Percentiles rank a stretch among this genome's conserved stretches.
Evolutionary conservation across 2,329 filamentous ascomycete species (phyloP).

Genomic region (Phialophora expanda): DNA sequence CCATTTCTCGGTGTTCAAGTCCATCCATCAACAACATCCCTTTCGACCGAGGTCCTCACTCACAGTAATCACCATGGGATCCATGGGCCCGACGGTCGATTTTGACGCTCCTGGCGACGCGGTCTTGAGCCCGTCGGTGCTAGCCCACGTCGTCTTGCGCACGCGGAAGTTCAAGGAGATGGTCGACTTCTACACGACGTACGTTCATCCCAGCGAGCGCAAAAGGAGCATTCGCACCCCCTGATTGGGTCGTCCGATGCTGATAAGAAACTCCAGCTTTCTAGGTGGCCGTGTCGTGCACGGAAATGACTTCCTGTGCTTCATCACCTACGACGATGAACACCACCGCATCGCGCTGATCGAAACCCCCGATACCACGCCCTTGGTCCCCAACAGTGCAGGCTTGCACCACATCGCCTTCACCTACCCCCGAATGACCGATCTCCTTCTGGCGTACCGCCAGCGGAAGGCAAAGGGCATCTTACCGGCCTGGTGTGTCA

Average conservation of each 20-base stretch:
- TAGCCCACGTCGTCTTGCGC: constrained; percentile 16
- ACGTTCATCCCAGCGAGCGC: background rate
- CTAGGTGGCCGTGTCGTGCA: constrained; percentile 16
- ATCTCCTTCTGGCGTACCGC: constrained; percentile 22
- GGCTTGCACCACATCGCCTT: constrained; percentile 25
- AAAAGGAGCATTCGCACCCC: too few relatives aligned
- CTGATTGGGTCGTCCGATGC: background rate
- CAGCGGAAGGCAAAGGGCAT: constrained; percentile 24
- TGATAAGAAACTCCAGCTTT: constrained; percentile 8
- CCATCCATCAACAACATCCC: background rate
- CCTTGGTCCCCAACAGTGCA: constrained; percentile 12
- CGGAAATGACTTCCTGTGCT: constrained; percentile 11
- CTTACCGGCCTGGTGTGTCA: constrained; percentile 47
- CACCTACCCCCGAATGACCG: constrained; percentile 9
- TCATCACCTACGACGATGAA: constrained; percentile 30
- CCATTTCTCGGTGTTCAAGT: background rate
- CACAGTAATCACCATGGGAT: constrained; percentile 9
- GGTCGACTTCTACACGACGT: constrained; percentile 15
- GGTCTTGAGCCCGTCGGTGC: constrained; percentile 15
- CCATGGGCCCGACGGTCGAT: constrained; percentile 10
- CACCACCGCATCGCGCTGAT: constrained; percentile 26
- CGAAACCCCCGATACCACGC: constrained; percentile 13
- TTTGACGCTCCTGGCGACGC: constrained; percentile 12
- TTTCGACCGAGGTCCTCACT: background rate
- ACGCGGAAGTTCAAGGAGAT: constrained; percentile 13